Conservation (phyloP, 768 basidiomycete genomes). For the Boletus reticuloceps region DNA sequence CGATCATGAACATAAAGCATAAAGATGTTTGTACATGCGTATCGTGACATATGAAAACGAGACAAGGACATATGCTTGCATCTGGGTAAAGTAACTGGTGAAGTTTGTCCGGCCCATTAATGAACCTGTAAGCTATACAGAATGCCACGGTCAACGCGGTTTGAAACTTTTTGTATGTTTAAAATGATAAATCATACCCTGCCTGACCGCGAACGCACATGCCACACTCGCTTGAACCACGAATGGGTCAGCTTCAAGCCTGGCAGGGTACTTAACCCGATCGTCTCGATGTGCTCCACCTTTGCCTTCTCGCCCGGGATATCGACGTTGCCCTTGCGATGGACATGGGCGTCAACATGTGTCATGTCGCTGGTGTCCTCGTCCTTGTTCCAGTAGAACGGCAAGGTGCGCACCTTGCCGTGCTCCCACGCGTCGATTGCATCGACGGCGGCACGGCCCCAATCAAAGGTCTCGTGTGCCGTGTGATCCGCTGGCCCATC, state of each 20-base stretch:
- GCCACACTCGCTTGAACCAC: slow-evolving; percentile 35
- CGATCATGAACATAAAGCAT: not conserved
- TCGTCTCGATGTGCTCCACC: slow-evolving; percentile 19
- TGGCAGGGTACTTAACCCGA: slow-evolving; percentile 20
- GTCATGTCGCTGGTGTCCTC: slow-evolving; percentile 34
- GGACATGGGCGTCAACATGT: not conserved
- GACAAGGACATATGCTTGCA: slow-evolving; percentile 1
- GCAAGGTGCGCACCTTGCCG: slow-evolving; percentile 26
- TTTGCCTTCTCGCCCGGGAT: slow-evolving; percentile 6
- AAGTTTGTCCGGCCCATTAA: not conserved
- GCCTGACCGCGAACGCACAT: slow-evolving; percentile 26
- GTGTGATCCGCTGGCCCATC: slow-evolving; percentile 59
- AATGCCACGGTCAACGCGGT: slow-evolving; percentile 13
- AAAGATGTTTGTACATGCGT: not conserved
- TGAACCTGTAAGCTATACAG: not conserved
- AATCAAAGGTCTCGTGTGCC: slow-evolving; percentile 65
- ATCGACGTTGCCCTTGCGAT: not conserved
- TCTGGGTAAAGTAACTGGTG: slow-evolving; percentile 4
- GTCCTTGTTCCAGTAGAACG: slow-evolving; percentile 52
- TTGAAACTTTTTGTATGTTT: not conserved
- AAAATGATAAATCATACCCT: slow-evolving; percentile 18
- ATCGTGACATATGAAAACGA: not conserved
- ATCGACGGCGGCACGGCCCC: slow-evolving; percentile 68
- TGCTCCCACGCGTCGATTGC: slow-evolving; percentile 63
- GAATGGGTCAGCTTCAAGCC: slow-evolving; percentile 24